Evolutionary conservation across 2,329 filamentous ascomycete species (phyloP).

Genomic region (Monilinia vaccinii-corymbosi): DNA sequence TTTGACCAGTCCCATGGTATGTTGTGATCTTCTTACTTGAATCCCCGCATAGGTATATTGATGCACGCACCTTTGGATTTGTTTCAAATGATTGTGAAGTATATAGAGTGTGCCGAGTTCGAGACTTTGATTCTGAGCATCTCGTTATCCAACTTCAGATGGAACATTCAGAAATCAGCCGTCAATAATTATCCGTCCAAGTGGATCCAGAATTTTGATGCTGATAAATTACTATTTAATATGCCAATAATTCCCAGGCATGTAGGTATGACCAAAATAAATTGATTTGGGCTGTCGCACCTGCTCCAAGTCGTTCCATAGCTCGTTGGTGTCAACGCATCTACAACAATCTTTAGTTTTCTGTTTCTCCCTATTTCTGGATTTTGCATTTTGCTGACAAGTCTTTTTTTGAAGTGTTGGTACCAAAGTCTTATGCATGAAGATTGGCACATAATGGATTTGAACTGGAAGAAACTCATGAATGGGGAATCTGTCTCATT

Average conservation of each 20-base stretch:
- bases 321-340: background rate
- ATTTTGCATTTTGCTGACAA: background rate
- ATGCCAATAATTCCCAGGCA: background rate
- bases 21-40: background rate
- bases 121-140: background rate
- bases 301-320: background rate
- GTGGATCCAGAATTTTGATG: background rate
- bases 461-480: slow-evolving; percentile 19
- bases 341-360: background rate
- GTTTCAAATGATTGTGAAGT: background rate
- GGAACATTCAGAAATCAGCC: background rate
- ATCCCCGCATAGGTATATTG: too few relatives aligned
- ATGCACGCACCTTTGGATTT: background rate
- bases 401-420: background rate
- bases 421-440: background rate
- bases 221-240: background rate
- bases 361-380: background rate
- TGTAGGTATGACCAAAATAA: background rate
- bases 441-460: slow-evolving; percentile 14
- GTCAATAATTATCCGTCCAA: too few relatives aligned
- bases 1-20: background rate
- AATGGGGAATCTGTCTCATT: slow-evolving; percentile 16
- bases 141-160: background rate
- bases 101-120: background rate
- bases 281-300: background rate